Evolutionary conservation across 495 filamentous ascomycete species (phyloP).

Genomic region (Saxispiralis lemnorum): DNA sequence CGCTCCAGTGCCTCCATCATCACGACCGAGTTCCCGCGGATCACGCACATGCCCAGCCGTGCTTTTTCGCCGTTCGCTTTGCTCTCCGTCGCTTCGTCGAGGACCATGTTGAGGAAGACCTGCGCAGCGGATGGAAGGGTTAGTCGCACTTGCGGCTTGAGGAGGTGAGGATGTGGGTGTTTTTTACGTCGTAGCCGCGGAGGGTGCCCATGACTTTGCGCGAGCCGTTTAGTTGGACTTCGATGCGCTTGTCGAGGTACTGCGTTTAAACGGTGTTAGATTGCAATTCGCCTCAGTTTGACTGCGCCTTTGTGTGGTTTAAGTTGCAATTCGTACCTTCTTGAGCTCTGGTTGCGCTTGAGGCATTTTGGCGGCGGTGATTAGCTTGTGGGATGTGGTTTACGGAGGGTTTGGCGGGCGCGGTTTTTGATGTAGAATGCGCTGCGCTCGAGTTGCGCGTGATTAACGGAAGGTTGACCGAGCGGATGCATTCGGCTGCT

Average conservation of each 20-base stretch:
- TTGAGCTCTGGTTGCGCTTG: slow-evolving; percentile 98
- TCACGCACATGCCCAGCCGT: slow-evolving; percentile 80
- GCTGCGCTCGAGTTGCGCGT: too few species aligned
- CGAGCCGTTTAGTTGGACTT: slow-evolving; percentile 92
- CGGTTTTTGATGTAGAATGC: too few species aligned
- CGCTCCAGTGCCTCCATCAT: slow-evolving; percentile 61
- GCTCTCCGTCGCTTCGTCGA: slow-evolving; percentile 95
- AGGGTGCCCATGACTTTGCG: slow-evolving; percentile 91
- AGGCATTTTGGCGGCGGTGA: slow-evolving; percentile 51
- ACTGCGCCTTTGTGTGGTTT: too few species aligned
- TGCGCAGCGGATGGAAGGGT: slow-evolving; percentile 22
- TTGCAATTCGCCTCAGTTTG: not conserved
- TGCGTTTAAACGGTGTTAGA: slow-evolving; percentile 22
- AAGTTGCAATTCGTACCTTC: slow-evolving; percentile 42
- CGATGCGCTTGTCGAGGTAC: slow-evolving; percentile 98
- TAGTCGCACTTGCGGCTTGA: not conserved
- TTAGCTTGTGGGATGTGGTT: too few species aligned
- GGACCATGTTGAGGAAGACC: slow-evolving; percentile 96
- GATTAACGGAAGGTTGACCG: too few species aligned
- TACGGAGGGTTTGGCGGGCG: too few species aligned
- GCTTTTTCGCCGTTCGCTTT: slow-evolving; percentile 83
- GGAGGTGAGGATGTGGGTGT: not conserved
- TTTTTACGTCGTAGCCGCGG: slow-evolving; percentile 75
- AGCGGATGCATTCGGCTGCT: too few species aligned
- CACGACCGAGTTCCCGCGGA: slow-evolving; percentile 87